A percentile compares a stretch with the other conserved stretches of the same genome.
Evolutionary conservation across 495 filamentous ascomycete species (phyloP).

Genomic region (Aspergillus bridgeri): DNA sequence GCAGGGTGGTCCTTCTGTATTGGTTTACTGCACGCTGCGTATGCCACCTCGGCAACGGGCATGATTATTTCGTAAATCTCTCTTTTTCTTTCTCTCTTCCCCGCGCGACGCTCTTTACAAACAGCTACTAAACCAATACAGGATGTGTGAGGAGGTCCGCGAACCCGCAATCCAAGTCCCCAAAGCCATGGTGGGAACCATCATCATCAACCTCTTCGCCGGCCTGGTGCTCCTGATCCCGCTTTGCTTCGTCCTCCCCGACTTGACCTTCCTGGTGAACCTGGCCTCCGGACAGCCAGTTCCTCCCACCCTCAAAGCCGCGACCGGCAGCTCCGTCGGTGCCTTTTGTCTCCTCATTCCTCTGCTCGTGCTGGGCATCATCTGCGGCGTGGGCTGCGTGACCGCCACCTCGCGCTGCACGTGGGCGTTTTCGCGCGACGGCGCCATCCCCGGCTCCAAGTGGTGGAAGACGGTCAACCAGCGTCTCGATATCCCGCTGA

Average conservation of each 20-base stretch:
- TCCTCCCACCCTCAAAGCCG: constrained; percentile 4
- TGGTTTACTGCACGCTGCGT: constrained; percentile 52
- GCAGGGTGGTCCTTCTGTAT: constrained; percentile 55
- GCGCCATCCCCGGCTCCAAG: constrained; percentile 53
- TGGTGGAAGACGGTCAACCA: constrained; percentile 50
- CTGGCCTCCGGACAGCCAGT: constrained; percentile 48
- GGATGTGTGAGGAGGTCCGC: constrained; percentile 60
- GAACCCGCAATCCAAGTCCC: constrained; percentile 58
- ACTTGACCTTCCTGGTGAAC: constrained; percentile 48
- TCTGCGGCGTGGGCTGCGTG: constrained; percentile 62
- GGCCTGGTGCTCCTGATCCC: constrained; percentile 59
- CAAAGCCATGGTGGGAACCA: constrained; percentile 58
- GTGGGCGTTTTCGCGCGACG: constrained; percentile 57
- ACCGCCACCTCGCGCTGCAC: constrained; percentile 63
- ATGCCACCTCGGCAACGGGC: constrained; percentile 51
- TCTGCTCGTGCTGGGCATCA: constrained; percentile 61
- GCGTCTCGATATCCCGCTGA: constrained; percentile 45
- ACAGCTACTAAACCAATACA: constrained; percentile 19
- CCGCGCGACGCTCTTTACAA: background rate
- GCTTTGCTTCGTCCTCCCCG: constrained; percentile 56
- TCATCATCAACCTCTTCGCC: constrained; percentile 56
- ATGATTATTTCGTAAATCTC: constrained; percentile 26
- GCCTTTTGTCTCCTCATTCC: constrained; percentile 63
- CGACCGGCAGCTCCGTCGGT: constrained; percentile 29
- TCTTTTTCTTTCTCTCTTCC: background rate